Base-by-base conservation (phyloP, 306 rosid species). In the Inga laurina region DNA sequence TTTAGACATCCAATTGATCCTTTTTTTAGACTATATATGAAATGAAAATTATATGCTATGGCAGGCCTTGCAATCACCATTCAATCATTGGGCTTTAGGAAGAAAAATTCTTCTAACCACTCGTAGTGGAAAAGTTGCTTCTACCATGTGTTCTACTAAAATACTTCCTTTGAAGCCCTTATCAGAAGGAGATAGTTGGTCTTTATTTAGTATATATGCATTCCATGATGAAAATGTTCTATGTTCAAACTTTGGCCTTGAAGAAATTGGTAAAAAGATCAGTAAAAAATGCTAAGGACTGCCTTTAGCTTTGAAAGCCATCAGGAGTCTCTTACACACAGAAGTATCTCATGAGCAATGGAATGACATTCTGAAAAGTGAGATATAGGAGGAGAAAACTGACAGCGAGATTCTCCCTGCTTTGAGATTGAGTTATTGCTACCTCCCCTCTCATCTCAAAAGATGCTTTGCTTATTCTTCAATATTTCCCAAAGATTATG, bases 401-500 rank as follows among this genome's bases (percentile, higher is more conserved):
- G 7, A 30, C 1, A 21, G 30, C 12, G 7, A 21, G 4, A 74
- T 88, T 27, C 70, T 85, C 18, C 84, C 82, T 0, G 64, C 80
- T 4, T 14, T 88, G 2, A 80, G 76, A 67, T 7, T 88, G 21
- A 85, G 87, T 39, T 88, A 85, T 22, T 15, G 73, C 0, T 61
- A 76, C 57, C 76, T 85, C 1, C 80, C 90, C 0, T 59, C 72
- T 1, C 48, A 41, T 22, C 24, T 88, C 19, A 88, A 88, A 6
- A 62, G 66, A 11, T 88, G 90, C 7, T 88, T 88, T 85, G 83
- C 91, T 11, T 88, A 85, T 76, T 83, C 89, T 10, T 86, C 86
- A 0, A 75, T 88, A n/a, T 56, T 88, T 0, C 86, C 88, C 0
- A 82, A 79, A 41, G 86, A 48, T 52, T 81, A 76, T 44, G 48